Percentiles rank a stretch among this genome's conserved stretches.
Conservation (phyloP, 1,284 basidiomycete species). For the Xerocomus nothofagi region DNA sequence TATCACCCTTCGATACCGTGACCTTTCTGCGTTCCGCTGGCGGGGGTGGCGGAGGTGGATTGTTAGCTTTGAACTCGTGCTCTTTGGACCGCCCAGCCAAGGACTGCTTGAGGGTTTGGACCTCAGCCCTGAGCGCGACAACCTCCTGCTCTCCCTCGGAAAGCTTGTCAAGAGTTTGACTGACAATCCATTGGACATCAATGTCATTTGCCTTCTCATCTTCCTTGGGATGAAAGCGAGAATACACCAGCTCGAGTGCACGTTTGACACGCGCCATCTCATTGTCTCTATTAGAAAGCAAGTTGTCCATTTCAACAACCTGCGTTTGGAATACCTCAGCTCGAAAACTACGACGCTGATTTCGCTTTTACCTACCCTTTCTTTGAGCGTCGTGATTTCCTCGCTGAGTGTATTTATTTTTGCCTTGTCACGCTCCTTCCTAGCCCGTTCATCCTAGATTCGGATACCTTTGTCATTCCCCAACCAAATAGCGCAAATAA, state of each 20-base stretch:
- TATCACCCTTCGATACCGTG: conserved; percentile 26
- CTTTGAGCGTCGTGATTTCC: conserved; percentile 73
- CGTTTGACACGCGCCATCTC: conserved; percentile 78
- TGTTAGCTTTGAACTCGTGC: conserved; percentile 68
- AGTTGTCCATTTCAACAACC: conserved; percentile 55
- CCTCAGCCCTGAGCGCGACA: conserved; percentile 48
- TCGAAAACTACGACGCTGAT: neutral
- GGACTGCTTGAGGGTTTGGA: conserved; percentile 53
- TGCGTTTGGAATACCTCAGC: conserved; percentile 30
- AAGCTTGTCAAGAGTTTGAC: conserved; percentile 68
- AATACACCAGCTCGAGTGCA: conserved; percentile 83
- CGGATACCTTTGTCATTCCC: neutral
- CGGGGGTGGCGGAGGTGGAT: conserved; percentile 64
- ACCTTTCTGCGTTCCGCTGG: conserved; percentile 32
- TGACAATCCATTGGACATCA: conserved; percentile 73
- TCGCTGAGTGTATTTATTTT: conserved; percentile 78
- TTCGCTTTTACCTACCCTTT: conserved; percentile 48
- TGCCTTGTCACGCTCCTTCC: conserved; percentile 70
- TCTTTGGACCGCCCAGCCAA: conserved; percentile 59
- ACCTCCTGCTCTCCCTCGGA: conserved; percentile 74
- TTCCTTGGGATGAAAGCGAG: conserved; percentile 61
- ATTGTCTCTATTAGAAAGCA: conserved; percentile 60
- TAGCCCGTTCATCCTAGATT: conserved; percentile 72
- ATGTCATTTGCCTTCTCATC: conserved; percentile 52
- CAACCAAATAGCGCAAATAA: conserved; percentile 2